These are phyloP conservation scores for Crithidia fasciculata DNA, from an alignment of 208 protist species.

Conservation along the genomic window DNA sequence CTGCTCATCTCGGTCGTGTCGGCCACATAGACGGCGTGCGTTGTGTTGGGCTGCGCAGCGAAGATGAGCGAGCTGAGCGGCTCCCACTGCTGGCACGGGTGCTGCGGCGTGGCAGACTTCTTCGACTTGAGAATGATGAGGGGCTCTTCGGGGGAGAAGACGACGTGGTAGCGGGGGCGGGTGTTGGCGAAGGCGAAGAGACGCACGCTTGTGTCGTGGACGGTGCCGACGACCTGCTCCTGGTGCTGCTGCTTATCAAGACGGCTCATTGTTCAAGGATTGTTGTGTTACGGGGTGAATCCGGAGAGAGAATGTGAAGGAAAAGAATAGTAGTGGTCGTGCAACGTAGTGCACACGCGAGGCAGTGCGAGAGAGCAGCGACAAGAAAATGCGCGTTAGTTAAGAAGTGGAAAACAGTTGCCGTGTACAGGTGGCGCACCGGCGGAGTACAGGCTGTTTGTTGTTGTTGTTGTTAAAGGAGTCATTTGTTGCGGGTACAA, in stretches of 20 bases:
- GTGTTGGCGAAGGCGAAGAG: constrained; percentile 85
- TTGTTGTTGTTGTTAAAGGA: too few species aligned
- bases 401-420: too few species aligned
- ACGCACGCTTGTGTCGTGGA: constrained; percentile 58
- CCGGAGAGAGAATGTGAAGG: not conserved
- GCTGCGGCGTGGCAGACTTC: constrained; percentile 39
- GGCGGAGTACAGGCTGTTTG: too few species aligned
- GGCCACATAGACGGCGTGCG: constrained; percentile 73
- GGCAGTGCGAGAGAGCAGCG: too few species aligned
- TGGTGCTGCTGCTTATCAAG: constrained; percentile 73
- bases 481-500: too few species aligned
- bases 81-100: constrained; percentile 80
- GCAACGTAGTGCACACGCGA: too few species aligned
- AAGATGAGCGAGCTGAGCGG: constrained; percentile 68
- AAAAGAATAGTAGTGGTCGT: too few species aligned
- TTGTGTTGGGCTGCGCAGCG: constrained; percentile 65
- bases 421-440: too few species aligned
- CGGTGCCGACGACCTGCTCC: constrained; percentile 62
- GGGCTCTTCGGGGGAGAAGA: constrained; percentile 76
- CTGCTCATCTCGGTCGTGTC: constrained; percentile 59
- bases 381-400: too few species aligned
- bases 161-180: constrained; percentile 59
- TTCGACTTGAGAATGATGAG: constrained; percentile 80
- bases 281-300: not conserved
- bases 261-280: constrained; percentile 52